Evolutionary conservation across 768 basidiomycete species (phyloP).

Genomic region (Dacryopinax spathularia): DNA sequence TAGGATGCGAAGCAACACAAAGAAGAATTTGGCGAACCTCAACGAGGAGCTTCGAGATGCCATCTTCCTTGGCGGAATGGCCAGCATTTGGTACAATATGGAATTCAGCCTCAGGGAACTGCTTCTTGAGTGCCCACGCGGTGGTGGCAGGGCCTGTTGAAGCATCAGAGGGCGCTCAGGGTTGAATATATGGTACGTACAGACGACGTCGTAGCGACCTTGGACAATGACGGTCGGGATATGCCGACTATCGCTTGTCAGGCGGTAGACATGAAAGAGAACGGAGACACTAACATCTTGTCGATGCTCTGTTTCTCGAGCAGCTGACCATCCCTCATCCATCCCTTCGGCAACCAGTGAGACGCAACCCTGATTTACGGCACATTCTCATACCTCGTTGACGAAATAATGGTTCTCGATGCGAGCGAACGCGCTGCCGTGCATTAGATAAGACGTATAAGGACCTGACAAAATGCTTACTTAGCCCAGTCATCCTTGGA

Average conservation of each 20-base stretch:
- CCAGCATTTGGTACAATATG: conserved; percentile 74
- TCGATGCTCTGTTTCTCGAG: conserved; percentile 71
- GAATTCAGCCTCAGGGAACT: conserved; percentile 64
- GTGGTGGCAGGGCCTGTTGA: conserved; percentile 52
- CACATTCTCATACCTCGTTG: conserved; percentile 38
- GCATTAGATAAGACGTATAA: conserved; percentile 3
- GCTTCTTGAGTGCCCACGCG: conserved; percentile 67
- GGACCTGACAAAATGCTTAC: conserved; percentile 28
- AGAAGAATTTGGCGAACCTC: conserved; percentile 35
- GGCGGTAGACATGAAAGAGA: background rate
- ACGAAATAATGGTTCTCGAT: conserved; percentile 90
- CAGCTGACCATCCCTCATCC: conserved; percentile 78
- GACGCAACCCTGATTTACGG: background rate
- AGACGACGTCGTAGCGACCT: conserved; percentile 81
- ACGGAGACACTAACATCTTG: conserved; percentile 49
- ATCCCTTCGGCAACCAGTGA: conserved; percentile 47
- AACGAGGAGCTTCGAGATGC: conserved; percentile 53
- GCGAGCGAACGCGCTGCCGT: conserved; percentile 70
- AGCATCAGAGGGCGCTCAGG: background rate
- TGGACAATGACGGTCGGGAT: conserved; percentile 73
- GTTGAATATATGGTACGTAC: conserved; percentile 31
- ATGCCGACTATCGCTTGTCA: conserved; percentile 45
- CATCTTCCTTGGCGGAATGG: conserved; percentile 65
- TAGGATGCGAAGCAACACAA: background rate
- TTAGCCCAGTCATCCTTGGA: conserved; percentile 62